phyloP scores from a whole-genome alignment of 2,329 filamentous ascomycete genomes.

The Aspergillus sp. region DNA sequence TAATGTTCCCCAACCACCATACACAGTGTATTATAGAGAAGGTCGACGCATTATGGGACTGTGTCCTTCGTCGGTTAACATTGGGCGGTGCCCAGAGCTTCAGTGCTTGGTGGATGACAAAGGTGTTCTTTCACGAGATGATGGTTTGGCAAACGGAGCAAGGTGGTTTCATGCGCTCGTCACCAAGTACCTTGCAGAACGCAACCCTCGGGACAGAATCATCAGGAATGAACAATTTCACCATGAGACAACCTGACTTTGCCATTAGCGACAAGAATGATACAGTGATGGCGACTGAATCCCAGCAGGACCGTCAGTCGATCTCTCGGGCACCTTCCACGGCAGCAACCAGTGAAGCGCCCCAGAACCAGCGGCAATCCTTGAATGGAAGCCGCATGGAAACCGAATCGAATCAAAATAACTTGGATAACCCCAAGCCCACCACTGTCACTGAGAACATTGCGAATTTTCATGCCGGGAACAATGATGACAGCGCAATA shows the following conservation, averaged over 20 bases:
- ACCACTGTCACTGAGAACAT: slow-evolving; percentile 40
- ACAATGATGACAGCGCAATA: slow-evolving; percentile 67
- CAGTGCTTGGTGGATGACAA: slow-evolving; percentile 61
- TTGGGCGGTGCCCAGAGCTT: slow-evolving; percentile 41
- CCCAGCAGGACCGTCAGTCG: slow-evolving; percentile 2
- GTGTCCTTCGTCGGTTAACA: slow-evolving; percentile 38
- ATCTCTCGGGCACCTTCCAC: slow-evolving; percentile 15
- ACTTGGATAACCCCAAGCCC: slow-evolving; percentile 36
- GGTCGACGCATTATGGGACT: slow-evolving; percentile 39
- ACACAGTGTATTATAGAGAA: slow-evolving; percentile 41
- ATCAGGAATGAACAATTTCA: slow-evolving; percentile 13
- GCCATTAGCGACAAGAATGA: slow-evolving; percentile 9
- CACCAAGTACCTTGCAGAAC: slow-evolving; percentile 29
- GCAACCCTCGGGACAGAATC: slow-evolving; percentile 19
- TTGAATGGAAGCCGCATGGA: slow-evolving; percentile 11
- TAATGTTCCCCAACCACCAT: slow-evolving; percentile 35
- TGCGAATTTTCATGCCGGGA: slow-evolving; percentile 24
- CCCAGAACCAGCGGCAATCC: slow-evolving; percentile 9
- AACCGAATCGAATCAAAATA: slow-evolving; percentile 14
- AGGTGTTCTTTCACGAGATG: slow-evolving; percentile 95
- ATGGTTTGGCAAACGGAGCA: slow-evolving; percentile 81
- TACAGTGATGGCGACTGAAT: slow-evolving; percentile 13
- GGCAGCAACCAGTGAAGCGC: slow-evolving; percentile 10
- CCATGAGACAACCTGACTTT: slow-evolving; percentile 15
- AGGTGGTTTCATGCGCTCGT: slow-evolving; percentile 71